A percentile compares a stretch with the other conserved stretches of the same genome.
phyloP scores from a whole-genome alignment of 164 flowering plant genomes.

The Stephania yunnanensis region DNA sequence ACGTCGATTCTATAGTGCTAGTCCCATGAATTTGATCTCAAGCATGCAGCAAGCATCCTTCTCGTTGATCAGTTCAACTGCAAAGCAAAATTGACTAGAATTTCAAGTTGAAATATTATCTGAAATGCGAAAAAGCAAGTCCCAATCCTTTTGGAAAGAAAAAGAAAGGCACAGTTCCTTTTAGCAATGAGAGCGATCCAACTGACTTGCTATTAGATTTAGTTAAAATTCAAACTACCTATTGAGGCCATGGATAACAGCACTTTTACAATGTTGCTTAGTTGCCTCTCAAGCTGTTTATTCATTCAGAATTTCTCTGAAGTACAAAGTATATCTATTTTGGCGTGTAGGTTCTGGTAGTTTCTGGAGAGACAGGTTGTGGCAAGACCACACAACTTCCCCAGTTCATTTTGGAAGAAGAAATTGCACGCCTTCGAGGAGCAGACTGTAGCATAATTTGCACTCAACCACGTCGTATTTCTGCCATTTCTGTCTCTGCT shows the following conservation, averaged over 20 bases:
- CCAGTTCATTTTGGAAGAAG: constrained; percentile 86
- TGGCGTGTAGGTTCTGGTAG: constrained; percentile 64
- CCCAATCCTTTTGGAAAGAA: no score
- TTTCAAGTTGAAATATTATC: no score
- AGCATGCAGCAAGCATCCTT: no score
- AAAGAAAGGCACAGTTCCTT: no score
- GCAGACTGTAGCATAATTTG: constrained; percentile 86
- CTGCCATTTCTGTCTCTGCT: constrained; percentile 93
- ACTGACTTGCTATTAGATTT: no score
- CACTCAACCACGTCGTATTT: constrained; percentile 96
- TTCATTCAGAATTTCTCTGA: not conserved
- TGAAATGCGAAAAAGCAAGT: no score
- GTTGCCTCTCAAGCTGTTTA: not conserved
- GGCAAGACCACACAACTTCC: constrained; percentile 98
- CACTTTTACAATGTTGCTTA: not conserved
- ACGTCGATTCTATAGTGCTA: no score
- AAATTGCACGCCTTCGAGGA: constrained; percentile 66
- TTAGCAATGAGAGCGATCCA: no score
- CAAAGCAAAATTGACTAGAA: no score
- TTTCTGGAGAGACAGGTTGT: constrained; percentile 99
- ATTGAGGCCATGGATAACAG: not conserved
- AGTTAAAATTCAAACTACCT: no score
- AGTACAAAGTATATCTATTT: constrained; percentile 5
- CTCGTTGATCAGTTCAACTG: no score
- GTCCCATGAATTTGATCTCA: no score